phyloP scores from a whole-genome alignment of 176 grass and related monocot genomes.

The Rhynchospora pubera region DNA sequence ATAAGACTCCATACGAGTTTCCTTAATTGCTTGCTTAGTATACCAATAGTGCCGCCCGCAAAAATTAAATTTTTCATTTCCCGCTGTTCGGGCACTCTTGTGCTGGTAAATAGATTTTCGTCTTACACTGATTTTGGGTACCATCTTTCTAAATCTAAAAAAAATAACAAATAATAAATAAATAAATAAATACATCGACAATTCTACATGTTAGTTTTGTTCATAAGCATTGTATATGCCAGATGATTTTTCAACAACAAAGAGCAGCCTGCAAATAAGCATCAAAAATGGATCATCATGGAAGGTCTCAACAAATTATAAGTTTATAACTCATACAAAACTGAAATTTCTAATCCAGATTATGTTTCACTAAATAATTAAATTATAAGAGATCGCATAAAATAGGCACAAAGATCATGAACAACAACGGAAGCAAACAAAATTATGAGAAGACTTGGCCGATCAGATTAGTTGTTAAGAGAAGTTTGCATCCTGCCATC shows the following conservation, averaged over 20 bases:
- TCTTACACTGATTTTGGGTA: neutral
- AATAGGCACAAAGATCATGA: neutral
- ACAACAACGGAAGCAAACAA: neutral
- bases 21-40: too few species aligned
- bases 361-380: neutral
- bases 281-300: too few species aligned
- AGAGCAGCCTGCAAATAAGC: neutral
- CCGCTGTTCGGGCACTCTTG: too few species aligned
- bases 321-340: neutral
- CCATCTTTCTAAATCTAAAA: neutral
- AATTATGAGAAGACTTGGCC: neutral
- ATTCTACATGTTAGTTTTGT: neutral
- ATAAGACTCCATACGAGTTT: too few species aligned
- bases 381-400: neutral
- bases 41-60: too few species aligned
- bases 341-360: neutral
- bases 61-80: too few species aligned
- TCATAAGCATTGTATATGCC: neutral
- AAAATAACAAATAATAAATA: too few species aligned
- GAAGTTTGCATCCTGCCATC: constrained; percentile 58
- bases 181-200: neutral
- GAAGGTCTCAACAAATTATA: neutral
- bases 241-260: neutral
- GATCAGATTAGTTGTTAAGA: constrained; percentile 17
- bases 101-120: neutral